A percentile compares a stretch with the other conserved stretches of the same genome.
These are phyloP conservation scores for Kuraishia floccosa DNA, from an alignment of 805 yeast species.

Conservation along the genomic window DNA sequence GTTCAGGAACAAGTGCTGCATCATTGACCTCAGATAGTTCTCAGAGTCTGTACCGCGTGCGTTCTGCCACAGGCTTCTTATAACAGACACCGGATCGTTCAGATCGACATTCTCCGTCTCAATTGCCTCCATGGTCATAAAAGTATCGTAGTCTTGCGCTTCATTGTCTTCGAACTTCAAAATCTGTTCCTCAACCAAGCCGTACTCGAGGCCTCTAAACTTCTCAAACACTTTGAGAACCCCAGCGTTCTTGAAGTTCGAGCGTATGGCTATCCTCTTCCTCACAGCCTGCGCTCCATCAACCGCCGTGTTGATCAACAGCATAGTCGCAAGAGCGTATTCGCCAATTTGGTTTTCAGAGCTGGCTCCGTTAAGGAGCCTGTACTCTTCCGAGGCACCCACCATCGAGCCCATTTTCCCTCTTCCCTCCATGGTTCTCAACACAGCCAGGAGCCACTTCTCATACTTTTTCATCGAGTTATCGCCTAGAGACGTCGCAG, in stretches of 20 bases:
- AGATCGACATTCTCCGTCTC: conserved; percentile 38
- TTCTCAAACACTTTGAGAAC: conserved; percentile 22
- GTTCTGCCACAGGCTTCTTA: conserved; percentile 44
- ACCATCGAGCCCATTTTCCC: conserved; percentile 88
- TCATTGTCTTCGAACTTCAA: conserved; percentile 25
- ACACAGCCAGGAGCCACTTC: conserved; percentile 20
- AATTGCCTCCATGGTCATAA: conserved; percentile 23
- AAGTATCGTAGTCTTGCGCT: conserved; percentile 28
- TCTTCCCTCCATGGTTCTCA: conserved; percentile 38
- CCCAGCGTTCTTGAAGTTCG: conserved; percentile 31
- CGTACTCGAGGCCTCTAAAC: conserved; percentile 26
- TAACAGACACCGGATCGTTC: conserved; percentile 62
- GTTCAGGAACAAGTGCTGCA: conserved; percentile 52
- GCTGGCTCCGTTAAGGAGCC: conserved; percentile 36
- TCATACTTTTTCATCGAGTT: conserved; percentile 17
- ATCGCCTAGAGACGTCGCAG: conserved; percentile 4
- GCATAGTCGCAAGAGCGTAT: conserved; percentile 38
- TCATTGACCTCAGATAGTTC: conserved; percentile 45
- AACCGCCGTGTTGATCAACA: conserved; percentile 36
- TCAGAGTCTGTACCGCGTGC: conserved; percentile 50
- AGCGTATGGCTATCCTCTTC: conserved; percentile 35
- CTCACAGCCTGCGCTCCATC: conserved; percentile 22
- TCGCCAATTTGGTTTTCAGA: conserved; percentile 52
- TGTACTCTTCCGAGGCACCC: conserved; percentile 82
- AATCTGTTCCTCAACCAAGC: conserved; percentile 30